Evolutionary conservation across 352 stramenopile species (phyloP), one percentile per base, ranked within the genome.

Genomic region (Phytophthora niederhauseri): DNA sequence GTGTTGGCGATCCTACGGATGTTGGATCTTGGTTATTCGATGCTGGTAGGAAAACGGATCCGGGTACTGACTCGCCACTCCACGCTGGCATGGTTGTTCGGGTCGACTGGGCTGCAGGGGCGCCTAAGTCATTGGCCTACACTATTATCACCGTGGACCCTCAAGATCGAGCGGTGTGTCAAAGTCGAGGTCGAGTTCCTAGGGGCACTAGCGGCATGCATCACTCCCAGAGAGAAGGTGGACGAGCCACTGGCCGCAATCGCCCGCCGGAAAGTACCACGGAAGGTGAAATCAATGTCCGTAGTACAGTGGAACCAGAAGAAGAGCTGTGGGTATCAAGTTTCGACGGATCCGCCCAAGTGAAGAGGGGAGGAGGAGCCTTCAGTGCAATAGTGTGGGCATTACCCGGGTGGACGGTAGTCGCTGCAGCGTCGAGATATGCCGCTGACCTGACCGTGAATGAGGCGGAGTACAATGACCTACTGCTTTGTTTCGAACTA

Each of bases 291-390:
- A 22, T 50, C 28, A 0, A 50, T 5, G 15, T 28, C 52, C 7
- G 31, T 54, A 1, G 64, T 0, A 70, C 46, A 0, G 36, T 68
- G 0, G 14, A 28, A 45, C 15, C n/a, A 3, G 49, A 58, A 8
- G 64, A 72, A 41, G 26, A 54, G 1, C 15, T 61, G 2, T 31
- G 52, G 0, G 61, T 72, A 0, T 50, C 69, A 0, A 68, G 57
- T 14, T 77, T 77, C 30, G 57, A 72, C 17, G 70, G 61, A 45
- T 77, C 66, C 0, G 58, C 63, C 6, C 48, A 31, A 4, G 28
- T 61, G 24, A 71, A 71, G 6, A 19, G 63, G 0, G 49, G 41
- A 0, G 26, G 50, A 50, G 58, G 70, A 0, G 31, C 56, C 0
- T 74, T 30, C 36, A 61, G 38, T 5, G 57, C 61, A 2, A 57